Evolutionary conservation across 495 filamentous ascomycete species (phyloP).

Genomic region (Aspergillus funiculosus): DNA sequence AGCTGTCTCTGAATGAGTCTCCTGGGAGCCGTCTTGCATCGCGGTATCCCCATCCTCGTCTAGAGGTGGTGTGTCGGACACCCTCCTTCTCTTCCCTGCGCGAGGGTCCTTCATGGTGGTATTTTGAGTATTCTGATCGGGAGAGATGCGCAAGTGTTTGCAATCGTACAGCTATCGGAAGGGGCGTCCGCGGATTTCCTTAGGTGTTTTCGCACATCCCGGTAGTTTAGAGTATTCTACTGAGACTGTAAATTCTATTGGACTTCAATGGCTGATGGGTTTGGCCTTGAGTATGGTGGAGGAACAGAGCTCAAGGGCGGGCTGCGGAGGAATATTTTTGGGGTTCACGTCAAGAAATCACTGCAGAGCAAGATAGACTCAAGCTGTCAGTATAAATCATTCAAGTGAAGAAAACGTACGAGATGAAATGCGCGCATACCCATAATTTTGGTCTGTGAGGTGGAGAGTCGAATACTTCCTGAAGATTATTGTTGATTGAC

Average conservation of each 20-base stretch:
- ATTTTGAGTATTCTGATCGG: neutral
- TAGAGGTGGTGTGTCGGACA: conserved; percentile 25
- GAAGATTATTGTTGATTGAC: conserved; percentile 8
- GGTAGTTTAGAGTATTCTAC: no score
- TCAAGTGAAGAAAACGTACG: neutral
- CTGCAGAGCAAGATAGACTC: neutral
- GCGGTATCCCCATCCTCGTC: conserved; percentile 36
- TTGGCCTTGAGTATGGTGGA: no score
- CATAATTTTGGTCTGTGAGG: neutral
- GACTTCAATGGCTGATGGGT: neutral
- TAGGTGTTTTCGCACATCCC: no score
- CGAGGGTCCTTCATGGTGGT: conserved; percentile 36
- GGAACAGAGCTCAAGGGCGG: neutral
- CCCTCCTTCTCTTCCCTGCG: conserved; percentile 38
- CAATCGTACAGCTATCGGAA: neutral
- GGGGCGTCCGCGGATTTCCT: neutral
- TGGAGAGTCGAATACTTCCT: neutral
- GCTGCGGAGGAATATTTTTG: neutral
- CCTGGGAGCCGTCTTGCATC: conserved; percentile 24
- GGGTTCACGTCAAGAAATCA: neutral
- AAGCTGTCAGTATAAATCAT: neutral
- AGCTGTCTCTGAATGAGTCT: conserved; percentile 14
- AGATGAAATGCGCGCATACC: neutral
- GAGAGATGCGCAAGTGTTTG: neutral
- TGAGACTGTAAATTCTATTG: no score